A percentile compares a stretch with the other conserved stretches of the same genome.
phyloP scores from a whole-genome alignment of 1,139 yeast species.

The Kluyveromyces sp. region DNA sequence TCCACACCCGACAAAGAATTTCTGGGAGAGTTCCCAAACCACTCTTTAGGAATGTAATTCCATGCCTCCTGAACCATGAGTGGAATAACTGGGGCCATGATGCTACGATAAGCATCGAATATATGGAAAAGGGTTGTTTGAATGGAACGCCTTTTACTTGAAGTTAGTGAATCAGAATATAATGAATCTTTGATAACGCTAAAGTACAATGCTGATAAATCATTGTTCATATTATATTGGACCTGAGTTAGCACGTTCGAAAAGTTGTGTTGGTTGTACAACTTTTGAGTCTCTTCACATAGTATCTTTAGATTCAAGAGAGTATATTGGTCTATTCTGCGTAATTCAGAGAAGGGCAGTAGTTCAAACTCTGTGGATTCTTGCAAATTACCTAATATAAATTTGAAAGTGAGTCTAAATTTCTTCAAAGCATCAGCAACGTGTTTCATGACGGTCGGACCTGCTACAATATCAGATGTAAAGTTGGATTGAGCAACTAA shows the following conservation, averaged over 20 bases:
- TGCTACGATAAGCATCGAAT: conserved; percentile 51
- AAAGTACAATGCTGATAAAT: conserved; percentile 76
- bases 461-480: conserved; percentile 69
- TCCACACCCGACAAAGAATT: conserved; percentile 2
- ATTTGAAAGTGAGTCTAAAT: conserved; percentile 72
- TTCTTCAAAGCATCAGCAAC: conserved; percentile 78
- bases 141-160: conserved; percentile 51
- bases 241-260: conserved; percentile 55
- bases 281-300: conserved; percentile 35
- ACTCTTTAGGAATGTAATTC: conserved; percentile 38
- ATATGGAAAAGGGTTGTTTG: conserved; percentile 66
- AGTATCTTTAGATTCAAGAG: conserved; percentile 49
- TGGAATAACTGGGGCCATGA: conserved; percentile 79
- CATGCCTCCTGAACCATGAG: conserved; percentile 82
- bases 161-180: conserved; percentile 54
- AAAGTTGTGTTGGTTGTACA: conserved; percentile 55
- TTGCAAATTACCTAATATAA: conserved; percentile 67
- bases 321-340: conserved; percentile 57
- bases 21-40: conserved; percentile 7
- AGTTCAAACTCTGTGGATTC: conserved; percentile 24
- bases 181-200: conserved; percentile 80
- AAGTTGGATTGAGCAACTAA: conserved; percentile 91
- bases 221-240: conserved; percentile 65
- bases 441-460: conserved; percentile 63
- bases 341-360: conserved; percentile 32